A percentile compares a stretch with the other conserved stretches of the same genome.
These are phyloP conservation scores for Phialophora macrospora DNA, from an alignment of 2,329 filamentous ascomycete genomes.

Conservation along the genomic window DNA sequence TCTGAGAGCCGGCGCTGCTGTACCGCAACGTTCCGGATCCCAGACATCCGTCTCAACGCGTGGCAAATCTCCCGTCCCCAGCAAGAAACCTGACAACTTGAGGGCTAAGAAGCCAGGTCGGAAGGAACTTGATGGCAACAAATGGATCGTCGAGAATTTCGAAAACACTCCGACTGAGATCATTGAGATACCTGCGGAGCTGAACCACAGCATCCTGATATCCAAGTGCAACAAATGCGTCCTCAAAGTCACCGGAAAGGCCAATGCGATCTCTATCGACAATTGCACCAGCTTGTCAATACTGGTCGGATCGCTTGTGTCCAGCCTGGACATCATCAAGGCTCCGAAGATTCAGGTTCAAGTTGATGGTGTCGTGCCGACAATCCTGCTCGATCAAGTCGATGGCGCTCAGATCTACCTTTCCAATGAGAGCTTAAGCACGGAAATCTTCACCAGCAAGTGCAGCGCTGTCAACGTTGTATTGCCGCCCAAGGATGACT, in stretches of 20 bases:
- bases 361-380: conserved; percentile 82
- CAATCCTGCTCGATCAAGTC: conserved; percentile 88
- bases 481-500: conserved; percentile 68
- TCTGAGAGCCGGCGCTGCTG: conserved; percentile 73
- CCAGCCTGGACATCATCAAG: conserved; percentile 93
- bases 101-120: conserved; percentile 78
- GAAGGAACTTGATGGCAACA: conserved; percentile 83
- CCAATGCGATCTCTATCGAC: conserved; percentile 94
- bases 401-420: conserved; percentile 89
- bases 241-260: conserved; percentile 87
- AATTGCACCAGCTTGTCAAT: conserved; percentile 84
- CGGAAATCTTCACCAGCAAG: conserved; percentile 89
- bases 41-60: conserved; percentile 59
- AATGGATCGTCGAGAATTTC: conserved; percentile 96
- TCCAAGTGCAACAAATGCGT: conserved; percentile 90
- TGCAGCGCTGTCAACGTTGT: conserved; percentile 86
- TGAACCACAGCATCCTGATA: conserved; percentile 89
- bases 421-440: conserved; percentile 73
- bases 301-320: conserved; percentile 86
- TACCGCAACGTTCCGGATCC: conserved; percentile 63
- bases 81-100: conserved; percentile 85
- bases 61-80: conserved; percentile 84
- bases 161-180: conserved; percentile 72
- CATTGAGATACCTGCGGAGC: conserved; percentile 78
- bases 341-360: conserved; percentile 93